These are phyloP conservation scores for Naumovozyma castellii DNA, from an alignment of 805 yeast genomes.

Conservation along the genomic window DNA sequence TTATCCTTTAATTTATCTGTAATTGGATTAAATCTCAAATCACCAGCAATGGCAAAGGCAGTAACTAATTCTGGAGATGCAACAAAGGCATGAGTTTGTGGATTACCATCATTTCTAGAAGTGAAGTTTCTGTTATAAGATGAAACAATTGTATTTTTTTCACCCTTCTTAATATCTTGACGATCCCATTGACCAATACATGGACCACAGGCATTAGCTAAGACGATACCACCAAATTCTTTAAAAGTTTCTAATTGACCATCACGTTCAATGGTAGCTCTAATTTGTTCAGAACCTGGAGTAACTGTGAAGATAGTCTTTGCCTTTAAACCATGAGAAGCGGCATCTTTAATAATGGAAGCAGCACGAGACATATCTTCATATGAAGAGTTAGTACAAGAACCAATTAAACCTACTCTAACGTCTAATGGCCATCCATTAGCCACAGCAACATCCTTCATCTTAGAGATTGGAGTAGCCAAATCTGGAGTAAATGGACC, in stretches of 20 bases:
- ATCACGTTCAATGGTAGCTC: slow-evolving; percentile 96
- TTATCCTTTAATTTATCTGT: slow-evolving; percentile 81
- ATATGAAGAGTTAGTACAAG: slow-evolving; percentile 97
- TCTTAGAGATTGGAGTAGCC: slow-evolving; percentile 86
- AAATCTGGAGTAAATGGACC: slow-evolving; percentile 99
- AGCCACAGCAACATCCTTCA: slow-evolving; percentile 72
- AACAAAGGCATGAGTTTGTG: slow-evolving; percentile 92
- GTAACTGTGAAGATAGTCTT: slow-evolving; percentile 89
- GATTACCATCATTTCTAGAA: slow-evolving; percentile 96
- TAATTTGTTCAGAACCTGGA: slow-evolving; percentile 96
- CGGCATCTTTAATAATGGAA: slow-evolving; percentile 85
- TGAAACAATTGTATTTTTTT: slow-evolving; percentile 91
- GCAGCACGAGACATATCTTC: slow-evolving; percentile 98
- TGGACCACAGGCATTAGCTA: slow-evolving; percentile 98
- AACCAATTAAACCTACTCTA: slow-evolving; percentile 92
- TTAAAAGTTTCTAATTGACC: slow-evolving; percentile 83
- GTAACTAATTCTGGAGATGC: slow-evolving; percentile 96
- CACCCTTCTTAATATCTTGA: slow-evolving; percentile 83
- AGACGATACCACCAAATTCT: slow-evolving; percentile 86
- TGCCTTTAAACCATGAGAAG: slow-evolving; percentile 80
- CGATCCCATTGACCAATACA: slow-evolving; percentile 99
- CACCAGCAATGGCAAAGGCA: slow-evolving; percentile 93
- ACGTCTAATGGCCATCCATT: slow-evolving; percentile 91
- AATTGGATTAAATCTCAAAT: slow-evolving; percentile 91
- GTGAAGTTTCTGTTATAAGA: slow-evolving; percentile 98